Conservation (phyloP, 2,329 filamentous ascomycete genomes). For the Fusarium sarcochroum region DNA sequence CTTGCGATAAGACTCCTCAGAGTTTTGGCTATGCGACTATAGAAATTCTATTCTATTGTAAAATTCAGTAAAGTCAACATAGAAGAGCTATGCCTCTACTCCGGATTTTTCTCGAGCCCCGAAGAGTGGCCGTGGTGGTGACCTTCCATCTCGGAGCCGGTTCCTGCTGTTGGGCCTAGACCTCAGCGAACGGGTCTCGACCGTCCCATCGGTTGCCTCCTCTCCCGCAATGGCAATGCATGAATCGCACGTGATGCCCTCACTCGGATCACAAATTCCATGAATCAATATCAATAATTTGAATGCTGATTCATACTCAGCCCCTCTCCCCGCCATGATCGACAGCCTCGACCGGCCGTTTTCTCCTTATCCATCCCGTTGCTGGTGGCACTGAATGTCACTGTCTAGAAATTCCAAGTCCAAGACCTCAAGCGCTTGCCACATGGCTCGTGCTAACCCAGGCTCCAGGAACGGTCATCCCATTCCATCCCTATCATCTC, state of each 20-base stretch:
- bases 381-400: slow-evolving; percentile 27
- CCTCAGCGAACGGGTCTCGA: slow-evolving; percentile 24
- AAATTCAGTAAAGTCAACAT: neutral
- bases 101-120: neutral
- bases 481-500: slow-evolving; percentile 35
- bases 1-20: too few relatives aligned
- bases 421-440: slow-evolving; percentile 24
- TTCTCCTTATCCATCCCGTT: slow-evolving; percentile 9
- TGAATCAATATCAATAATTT: slow-evolving; percentile 15
- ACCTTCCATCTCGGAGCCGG: slow-evolving; percentile 25
- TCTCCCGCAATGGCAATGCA: neutral
- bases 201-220: neutral
- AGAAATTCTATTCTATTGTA: too few relatives aligned
- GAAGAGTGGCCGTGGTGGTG: neutral
- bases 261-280: slow-evolving; percentile 1
- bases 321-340: slow-evolving; percentile 21
- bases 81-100: too few relatives aligned
- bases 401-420: slow-evolving; percentile 10
- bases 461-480: slow-evolving; percentile 29
- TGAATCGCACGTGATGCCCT: slow-evolving; percentile 16
- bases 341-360: slow-evolving; percentile 35
- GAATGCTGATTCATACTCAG: slow-evolving; percentile 14
- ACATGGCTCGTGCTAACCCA: slow-evolving; percentile 42
- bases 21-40: too few relatives aligned
- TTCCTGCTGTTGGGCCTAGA: slow-evolving; percentile 19